Evolutionary conservation across 768 basidiomycete genomes (phyloP).

Genomic region (Kwoniella sp.): DNA sequence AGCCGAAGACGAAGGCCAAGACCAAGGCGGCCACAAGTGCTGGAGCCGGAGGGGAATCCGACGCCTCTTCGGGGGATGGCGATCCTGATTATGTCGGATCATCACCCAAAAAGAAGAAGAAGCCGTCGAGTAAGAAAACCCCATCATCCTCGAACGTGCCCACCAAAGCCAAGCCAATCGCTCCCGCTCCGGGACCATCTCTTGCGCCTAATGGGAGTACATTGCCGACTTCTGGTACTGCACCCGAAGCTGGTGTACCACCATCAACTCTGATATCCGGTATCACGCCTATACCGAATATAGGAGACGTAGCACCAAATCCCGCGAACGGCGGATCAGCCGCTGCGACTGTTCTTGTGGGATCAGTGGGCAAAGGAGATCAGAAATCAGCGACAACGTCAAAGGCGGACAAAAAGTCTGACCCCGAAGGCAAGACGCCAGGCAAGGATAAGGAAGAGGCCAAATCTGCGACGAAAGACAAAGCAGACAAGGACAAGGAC

Average conservation of each 20-base stretch:
- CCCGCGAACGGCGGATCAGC: not conserved
- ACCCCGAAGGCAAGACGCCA: not conserved
- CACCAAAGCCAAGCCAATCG: slow-evolving; percentile 13
- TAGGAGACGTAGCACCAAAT: not conserved
- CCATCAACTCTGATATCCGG: not conserved
- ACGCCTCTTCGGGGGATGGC: slow-evolving; percentile 22
- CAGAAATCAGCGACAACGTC: not conserved
- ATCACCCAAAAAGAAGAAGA: slow-evolving; percentile 17
- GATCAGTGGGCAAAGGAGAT: not conserved
- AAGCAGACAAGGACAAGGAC: slow-evolving; percentile 9
- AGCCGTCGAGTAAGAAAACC: slow-evolving; percentile 1
- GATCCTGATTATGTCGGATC: slow-evolving; percentile 19
- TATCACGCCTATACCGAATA: not conserved
- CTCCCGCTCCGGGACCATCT: slow-evolving; percentile 10
- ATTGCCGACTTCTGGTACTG: not conserved
- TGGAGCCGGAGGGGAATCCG: slow-evolving; percentile 13
- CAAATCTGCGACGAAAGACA: not conserved
- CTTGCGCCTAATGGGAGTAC: not conserved
- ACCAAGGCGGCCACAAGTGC: not conserved
- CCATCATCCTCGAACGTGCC: not conserved
- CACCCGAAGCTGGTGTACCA: not conserved
- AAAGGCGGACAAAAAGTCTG: slow-evolving; percentile 6
- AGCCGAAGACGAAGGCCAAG: slow-evolving; percentile 10
- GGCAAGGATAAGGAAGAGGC: slow-evolving; percentile 5
- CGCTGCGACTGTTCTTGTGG: not conserved